phyloP scores from a whole-genome alignment of 768 basidiomycete species.

The Tylopilus cervinicoccineus region DNA sequence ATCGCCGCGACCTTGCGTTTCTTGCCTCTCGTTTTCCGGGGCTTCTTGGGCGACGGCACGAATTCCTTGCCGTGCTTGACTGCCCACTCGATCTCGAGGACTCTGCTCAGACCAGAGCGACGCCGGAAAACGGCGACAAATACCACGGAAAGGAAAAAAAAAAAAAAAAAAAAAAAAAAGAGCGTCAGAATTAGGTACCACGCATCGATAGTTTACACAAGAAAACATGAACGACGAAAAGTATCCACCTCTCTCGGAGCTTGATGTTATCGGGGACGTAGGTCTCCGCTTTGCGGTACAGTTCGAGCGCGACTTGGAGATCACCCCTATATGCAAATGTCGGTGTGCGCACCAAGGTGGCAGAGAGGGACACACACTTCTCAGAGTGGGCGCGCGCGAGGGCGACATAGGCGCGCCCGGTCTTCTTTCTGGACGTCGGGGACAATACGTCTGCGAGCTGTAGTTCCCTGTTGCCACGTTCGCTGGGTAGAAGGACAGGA shows the following conservation, averaged over 20 bases:
- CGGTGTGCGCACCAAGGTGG: neutral
- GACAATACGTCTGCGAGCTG: conserved; percentile 62
- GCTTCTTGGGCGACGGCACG: conserved; percentile 50
- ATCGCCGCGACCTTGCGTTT: conserved; percentile 28
- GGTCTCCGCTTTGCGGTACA: conserved; percentile 76
- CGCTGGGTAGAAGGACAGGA: conserved; percentile 34
- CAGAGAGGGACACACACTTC: conserved; percentile 47
- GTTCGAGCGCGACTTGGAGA: conserved; percentile 71
- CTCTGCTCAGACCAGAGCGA: conserved; percentile 38
- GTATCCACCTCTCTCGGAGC: conserved; percentile 83
- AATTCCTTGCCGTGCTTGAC: conserved; percentile 60
- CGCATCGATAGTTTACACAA: conserved; percentile 47
- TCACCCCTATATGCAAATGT: conserved; percentile 51
- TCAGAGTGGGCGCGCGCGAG: conserved; percentile 78
- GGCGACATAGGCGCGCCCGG: conserved; percentile 79
- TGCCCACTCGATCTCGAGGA: conserved; percentile 80
- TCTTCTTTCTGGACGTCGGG: conserved; percentile 75
- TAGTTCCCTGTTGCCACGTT: conserved; percentile 56
- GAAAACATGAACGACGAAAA: conserved; percentile 64
- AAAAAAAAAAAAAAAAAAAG: conserved; percentile 19
- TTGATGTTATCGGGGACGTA: conserved; percentile 87
- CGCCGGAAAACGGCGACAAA: neutral
- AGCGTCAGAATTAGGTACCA: conserved; percentile 39
- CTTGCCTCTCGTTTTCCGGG: conserved; percentile 32
- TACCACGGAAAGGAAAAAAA: no score